These are phyloP conservation scores for Sphaerulina musiva DNA, from an alignment of 2,329 filamentous ascomycete species.

Conservation along the genomic window DNA sequence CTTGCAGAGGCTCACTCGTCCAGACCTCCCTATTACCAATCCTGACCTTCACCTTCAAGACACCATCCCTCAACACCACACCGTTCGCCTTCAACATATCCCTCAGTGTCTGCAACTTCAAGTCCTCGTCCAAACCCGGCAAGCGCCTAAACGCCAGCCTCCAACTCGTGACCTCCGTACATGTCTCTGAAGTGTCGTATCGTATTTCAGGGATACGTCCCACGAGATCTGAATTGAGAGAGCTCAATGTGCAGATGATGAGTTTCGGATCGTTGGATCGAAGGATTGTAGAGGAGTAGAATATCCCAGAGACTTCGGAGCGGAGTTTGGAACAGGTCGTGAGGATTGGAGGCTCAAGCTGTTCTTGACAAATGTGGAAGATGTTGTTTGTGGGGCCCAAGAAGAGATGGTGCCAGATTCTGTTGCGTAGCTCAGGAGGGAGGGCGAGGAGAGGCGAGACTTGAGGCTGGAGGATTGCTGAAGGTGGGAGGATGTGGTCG, in stretches of 20 bases:
- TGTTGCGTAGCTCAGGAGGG: constrained; percentile 16
- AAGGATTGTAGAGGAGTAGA: constrained; percentile 16
- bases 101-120: constrained; percentile 15
- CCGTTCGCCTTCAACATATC: constrained; percentile 13
- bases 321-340: constrained; percentile 10
- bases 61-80: constrained; percentile 17
- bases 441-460: constrained; percentile 9
- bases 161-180: constrained; percentile 14
- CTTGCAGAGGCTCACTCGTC: constrained; percentile 16
- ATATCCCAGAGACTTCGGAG: constrained; percentile 9
- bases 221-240: constrained; percentile 10
- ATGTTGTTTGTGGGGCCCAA: neutral
- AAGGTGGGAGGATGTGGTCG: neutral
- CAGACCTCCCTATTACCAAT: constrained; percentile 7
- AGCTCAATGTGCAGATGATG: constrained; percentile 8
- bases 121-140: constrained; percentile 18
- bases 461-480: neutral
- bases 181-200: constrained; percentile 18
- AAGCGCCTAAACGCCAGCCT: constrained; percentile 16
- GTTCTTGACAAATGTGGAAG: constrained; percentile 10
- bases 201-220: constrained; percentile 15
- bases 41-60: constrained; percentile 1
- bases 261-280: constrained; percentile 12
- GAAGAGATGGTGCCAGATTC: constrained; percentile 14
- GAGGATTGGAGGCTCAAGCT: constrained; percentile 14